Evolutionary conservation across 148 eudicot species (phyloP).

Genomic region (Arctostaphylos glauca): DNA sequence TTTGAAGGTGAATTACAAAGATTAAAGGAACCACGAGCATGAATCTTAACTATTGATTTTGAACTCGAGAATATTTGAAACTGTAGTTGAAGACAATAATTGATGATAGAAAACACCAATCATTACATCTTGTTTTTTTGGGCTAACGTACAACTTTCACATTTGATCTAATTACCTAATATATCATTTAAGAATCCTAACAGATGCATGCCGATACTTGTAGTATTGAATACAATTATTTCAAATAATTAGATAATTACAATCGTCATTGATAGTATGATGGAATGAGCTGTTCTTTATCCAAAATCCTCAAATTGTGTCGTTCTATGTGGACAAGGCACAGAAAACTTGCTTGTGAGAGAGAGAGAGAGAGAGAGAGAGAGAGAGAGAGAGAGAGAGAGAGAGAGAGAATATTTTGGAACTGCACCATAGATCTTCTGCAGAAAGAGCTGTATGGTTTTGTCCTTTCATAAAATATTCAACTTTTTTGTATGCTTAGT

Average conservation of each 20-base stretch:
- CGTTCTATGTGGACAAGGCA: background rate
- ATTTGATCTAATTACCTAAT: too few species aligned
- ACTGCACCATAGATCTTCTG: background rate
- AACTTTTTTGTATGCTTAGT: background rate
- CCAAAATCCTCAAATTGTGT: background rate
- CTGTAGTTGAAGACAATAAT: too few species aligned
- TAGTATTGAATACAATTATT: background rate
- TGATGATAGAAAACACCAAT: too few species aligned
- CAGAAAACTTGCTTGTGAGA: background rate
- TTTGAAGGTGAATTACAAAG: too few species aligned
- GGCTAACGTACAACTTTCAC: too few species aligned
- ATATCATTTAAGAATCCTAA: background rate
- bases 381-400: background rate
- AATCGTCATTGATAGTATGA: background rate
- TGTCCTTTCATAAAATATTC: background rate
- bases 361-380: background rate
- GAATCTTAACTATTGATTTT: too few species aligned
- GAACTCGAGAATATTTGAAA: too few species aligned
- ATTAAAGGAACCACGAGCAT: too few species aligned
- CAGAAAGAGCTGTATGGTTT: background rate
- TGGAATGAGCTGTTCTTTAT: background rate
- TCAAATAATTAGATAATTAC: background rate
- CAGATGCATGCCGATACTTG: background rate
- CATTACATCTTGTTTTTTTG: too few species aligned
- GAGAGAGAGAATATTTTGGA: background rate